These are phyloP conservation scores for Miamiensis avidus DNA, from an alignment of 169 alveolate species.

Conservation along the genomic window DNA sequence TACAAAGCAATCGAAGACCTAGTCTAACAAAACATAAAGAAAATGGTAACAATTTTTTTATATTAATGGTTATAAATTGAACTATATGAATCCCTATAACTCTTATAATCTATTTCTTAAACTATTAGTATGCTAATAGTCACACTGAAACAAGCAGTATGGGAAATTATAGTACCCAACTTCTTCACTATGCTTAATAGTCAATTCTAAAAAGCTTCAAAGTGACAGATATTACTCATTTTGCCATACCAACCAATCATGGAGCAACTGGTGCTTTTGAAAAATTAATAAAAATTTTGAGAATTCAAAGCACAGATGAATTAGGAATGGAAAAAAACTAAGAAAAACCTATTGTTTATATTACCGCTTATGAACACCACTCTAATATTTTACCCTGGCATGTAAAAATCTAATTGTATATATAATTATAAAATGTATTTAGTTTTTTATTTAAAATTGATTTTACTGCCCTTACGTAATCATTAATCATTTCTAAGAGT, in stretches of 20 bases:
- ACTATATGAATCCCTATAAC: no score
- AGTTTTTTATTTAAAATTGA: no score
- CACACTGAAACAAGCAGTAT: slow-evolving; percentile 84
- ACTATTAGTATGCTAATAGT: slow-evolving; percentile 90
- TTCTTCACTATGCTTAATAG: slow-evolving; percentile 27
- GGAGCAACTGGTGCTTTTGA: slow-evolving; percentile 81
- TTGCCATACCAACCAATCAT: slow-evolving; percentile 72
- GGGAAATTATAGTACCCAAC: slow-evolving; percentile 62
- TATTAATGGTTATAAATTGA: no score
- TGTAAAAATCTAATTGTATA: no score
- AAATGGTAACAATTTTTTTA: no score
- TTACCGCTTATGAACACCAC: slow-evolving; percentile 85
- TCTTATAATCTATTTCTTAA: no score
- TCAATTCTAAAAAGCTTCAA: slow-evolving; percentile 72
- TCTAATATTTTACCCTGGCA: slow-evolving; percentile 85
- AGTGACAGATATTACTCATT: slow-evolving; percentile 78
- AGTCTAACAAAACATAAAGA: slow-evolving; percentile 71
- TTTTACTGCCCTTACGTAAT: no score
- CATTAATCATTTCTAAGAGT: no score
- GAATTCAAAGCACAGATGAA: slow-evolving; percentile 22
- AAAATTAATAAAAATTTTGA: slow-evolving; percentile 60
- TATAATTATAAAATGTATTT: no score
- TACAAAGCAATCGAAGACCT: slow-evolving; percentile 82
- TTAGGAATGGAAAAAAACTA: neutral
- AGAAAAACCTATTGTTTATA: slow-evolving; percentile 67